phyloP scores from a whole-genome alignment of 352 stramenopile genomes.

The Achlya hypogyna region DNA sequence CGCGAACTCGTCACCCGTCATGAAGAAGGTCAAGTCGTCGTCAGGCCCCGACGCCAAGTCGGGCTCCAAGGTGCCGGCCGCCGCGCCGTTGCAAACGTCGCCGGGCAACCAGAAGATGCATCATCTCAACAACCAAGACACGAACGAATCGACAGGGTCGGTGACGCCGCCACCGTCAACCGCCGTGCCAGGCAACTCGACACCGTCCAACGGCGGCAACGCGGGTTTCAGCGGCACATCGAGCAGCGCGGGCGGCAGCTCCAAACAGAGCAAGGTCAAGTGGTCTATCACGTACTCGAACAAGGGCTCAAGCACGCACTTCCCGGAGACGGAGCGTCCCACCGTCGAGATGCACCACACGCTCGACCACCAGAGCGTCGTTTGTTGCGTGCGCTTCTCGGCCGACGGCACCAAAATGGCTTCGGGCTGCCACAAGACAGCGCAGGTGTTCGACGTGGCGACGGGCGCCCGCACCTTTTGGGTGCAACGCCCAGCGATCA shows the following conservation, averaged over 20 bases:
- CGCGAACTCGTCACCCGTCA: constrained; percentile 41
- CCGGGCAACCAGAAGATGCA: constrained; percentile 15
- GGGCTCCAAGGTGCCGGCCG: background rate
- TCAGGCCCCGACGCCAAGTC: background rate
- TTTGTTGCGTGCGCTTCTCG: constrained; percentile 80
- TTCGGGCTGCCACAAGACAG: constrained; percentile 78
- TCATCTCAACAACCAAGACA: constrained; percentile 17
- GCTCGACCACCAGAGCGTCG: constrained; percentile 85
- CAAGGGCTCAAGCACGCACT: constrained; percentile 46
- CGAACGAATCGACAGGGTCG: constrained; percentile 6
- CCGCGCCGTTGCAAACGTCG: background rate
- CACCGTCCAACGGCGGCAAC: constrained; percentile 58
- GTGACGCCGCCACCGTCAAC: background rate
- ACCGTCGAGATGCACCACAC: constrained; percentile 77
- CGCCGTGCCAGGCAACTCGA: constrained; percentile 33
- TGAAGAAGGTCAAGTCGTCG: constrained; percentile 62
- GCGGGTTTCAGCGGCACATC: constrained; percentile 27
- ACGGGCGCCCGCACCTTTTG: constrained; percentile 74
- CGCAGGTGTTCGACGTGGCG: constrained; percentile 81
- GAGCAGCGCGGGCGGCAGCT: too few relatives aligned
- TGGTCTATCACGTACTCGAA: constrained; percentile 79
- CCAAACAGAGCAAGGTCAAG: constrained; percentile 74
- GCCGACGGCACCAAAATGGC: constrained; percentile 80
- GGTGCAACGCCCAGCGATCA: constrained; percentile 40
- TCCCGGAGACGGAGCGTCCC: constrained; percentile 70